Conservation (phyloP, 768 basidiomycete species). For the Ramaria sp. region DNA sequence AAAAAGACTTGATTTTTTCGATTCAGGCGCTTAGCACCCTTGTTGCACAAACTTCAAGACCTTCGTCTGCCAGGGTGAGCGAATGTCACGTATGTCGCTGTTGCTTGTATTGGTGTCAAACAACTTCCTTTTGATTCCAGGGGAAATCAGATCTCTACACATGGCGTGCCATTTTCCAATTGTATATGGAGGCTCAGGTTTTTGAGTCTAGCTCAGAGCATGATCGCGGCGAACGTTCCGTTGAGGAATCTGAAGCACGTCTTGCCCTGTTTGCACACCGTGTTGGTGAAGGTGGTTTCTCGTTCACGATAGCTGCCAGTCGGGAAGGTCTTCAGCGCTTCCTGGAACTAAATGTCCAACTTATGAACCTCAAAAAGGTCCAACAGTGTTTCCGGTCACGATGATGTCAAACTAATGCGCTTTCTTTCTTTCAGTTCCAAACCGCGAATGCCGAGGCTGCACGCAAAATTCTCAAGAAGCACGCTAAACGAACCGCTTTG, state of each 20-base stretch:
- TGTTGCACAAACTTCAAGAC: constrained; percentile 22
- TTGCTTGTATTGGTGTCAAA: background rate
- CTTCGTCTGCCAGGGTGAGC: constrained; percentile 16
- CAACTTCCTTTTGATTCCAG: constrained; percentile 1
- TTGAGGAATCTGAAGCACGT: constrained; percentile 60
- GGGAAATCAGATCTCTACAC: constrained; percentile 58
- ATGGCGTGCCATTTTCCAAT: constrained; percentile 84
- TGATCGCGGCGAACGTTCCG: constrained; percentile 52
- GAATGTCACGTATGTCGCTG: constrained; percentile 14
- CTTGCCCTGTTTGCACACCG: constrained; percentile 53
- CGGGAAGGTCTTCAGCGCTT: constrained; percentile 57
- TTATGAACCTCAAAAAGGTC: constrained; percentile 70
- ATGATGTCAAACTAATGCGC: background rate
- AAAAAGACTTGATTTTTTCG: constrained; percentile 35
- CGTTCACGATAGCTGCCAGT: constrained; percentile 47
- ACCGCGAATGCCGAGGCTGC: constrained; percentile 80
- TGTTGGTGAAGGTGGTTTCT: constrained; percentile 45
- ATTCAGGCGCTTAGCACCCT: constrained; percentile 35
- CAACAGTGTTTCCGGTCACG: constrained; percentile 22
- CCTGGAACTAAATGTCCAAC: constrained; percentile 61
- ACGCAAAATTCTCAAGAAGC: constrained; percentile 91
- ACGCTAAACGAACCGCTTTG: constrained; percentile 79
- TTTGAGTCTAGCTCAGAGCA: constrained; percentile 67
- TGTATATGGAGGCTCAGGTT: constrained; percentile 78
- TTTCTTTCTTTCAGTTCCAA: constrained; percentile 47